A percentile compares a stretch with the other conserved stretches of the same genome.
Evolutionary conservation across 116 monocot genomes (phyloP).

Genomic region (Posidonia oceanica): DNA sequence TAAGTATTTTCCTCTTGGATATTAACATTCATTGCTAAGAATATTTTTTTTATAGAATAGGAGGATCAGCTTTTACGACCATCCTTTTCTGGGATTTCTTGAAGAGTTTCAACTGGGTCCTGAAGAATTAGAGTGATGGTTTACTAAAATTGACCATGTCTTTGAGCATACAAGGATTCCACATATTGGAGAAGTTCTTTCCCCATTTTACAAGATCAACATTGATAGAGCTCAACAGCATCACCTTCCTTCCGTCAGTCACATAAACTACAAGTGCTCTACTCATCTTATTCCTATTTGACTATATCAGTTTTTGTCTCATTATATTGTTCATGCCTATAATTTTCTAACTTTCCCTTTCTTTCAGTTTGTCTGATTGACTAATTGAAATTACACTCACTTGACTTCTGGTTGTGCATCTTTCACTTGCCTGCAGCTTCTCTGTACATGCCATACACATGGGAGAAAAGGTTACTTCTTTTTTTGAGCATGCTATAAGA

Average conservation of each 20-base stretch:
- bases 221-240: constrained; percentile 49
- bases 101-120: constrained; percentile 69
- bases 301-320: neutral
- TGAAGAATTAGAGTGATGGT: constrained; percentile 86
- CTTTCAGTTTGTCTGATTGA: no score
- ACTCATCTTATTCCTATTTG: constrained; percentile 7
- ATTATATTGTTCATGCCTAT: neutral
- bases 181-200: constrained; percentile 74
- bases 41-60: neutral
- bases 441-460: constrained; percentile 87
- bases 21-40: neutral
- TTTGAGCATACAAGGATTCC: constrained; percentile 91
- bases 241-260: constrained; percentile 90
- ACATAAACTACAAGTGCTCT: constrained; percentile 78
- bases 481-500: constrained; percentile 81
- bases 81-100: constrained; percentile 8
- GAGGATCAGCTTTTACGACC: neutral
- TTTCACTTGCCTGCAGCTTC: constrained; percentile 51
- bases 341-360: no score
- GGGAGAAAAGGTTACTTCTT: constrained; percentile 77
- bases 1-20: constrained; percentile 9
- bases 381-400: neutral
- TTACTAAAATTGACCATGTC: constrained; percentile 90
- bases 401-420: neutral
- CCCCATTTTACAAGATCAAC: constrained; percentile 76